Percentiles rank a stretch among this genome's conserved stretches.
These are phyloP conservation scores for Sporobolomyces phaffii DNA, from an alignment of 768 basidiomycete species.

Conservation along the genomic window DNA sequence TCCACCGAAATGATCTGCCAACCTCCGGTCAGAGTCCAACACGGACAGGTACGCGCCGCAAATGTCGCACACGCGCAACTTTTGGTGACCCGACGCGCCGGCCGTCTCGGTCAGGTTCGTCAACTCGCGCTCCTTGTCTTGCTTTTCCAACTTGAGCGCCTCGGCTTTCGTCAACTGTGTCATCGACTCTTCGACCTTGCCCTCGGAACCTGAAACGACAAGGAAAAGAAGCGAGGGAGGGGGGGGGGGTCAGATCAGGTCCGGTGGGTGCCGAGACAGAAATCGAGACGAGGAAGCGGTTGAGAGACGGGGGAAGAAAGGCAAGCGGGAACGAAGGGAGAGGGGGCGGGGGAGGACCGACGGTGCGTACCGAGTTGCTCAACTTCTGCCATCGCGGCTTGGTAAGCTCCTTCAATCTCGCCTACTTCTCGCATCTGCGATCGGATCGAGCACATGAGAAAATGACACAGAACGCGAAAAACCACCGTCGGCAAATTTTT, in stretches of 20 bases:
- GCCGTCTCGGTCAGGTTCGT: conserved; percentile 96
- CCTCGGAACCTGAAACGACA: conserved; percentile 91
- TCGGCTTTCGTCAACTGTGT: conserved; percentile 95
- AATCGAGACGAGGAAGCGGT: too few relatives aligned
- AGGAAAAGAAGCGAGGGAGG: too few relatives aligned
- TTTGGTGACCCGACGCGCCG: conserved; percentile 99
- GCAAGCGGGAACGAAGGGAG: conserved; percentile 10
- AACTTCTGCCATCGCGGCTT: conserved; percentile 97
- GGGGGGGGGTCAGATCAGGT: too few relatives aligned
- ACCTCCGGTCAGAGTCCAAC: conserved; percentile 92
- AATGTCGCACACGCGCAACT: conserved; percentile 98
- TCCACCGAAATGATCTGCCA: conserved; percentile 99
- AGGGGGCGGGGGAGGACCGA: conserved; percentile 5
- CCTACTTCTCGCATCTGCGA: conserved; percentile 94
- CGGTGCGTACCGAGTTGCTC: conserved; percentile 65
- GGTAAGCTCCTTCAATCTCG: conserved; percentile 96
- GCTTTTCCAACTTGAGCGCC: conserved; percentile 90
- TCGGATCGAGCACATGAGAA: neutral
- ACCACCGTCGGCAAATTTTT: too few relatives aligned
- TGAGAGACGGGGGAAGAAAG: too few relatives aligned
- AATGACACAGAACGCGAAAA: too few relatives aligned
- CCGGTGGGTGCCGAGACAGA: too few relatives aligned
- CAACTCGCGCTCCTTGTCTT: conserved; percentile 93
- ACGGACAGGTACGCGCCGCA: conserved; percentile 99
- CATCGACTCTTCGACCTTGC: conserved; percentile 99